Evolutionary conservation across 2,329 filamentous ascomycete species (phyloP).

Genomic region (Colletotrichum sidae): DNA sequence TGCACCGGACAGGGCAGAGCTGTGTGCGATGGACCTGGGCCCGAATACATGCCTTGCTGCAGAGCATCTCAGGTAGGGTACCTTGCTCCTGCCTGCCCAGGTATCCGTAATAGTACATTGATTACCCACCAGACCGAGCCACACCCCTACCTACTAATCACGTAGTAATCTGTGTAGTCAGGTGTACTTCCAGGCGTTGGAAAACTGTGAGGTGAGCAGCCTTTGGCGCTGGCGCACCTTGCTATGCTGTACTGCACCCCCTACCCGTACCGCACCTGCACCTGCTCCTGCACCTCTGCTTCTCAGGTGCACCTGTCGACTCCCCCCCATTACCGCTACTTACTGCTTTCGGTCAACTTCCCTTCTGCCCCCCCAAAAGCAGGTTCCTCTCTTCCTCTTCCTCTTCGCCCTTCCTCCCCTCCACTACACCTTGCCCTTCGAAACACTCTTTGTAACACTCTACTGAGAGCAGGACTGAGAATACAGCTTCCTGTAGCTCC

Average conservation of each 20-base stretch:
- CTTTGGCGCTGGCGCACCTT: neutral
- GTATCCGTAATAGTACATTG: no score
- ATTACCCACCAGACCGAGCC: slow-evolving; percentile 37
- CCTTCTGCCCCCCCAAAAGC: slow-evolving; percentile 36
- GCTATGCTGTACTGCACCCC: neutral
- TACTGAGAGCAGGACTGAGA: slow-evolving; percentile 12
- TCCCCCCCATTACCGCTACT: slow-evolving; percentile 34
- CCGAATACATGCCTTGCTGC: slow-evolving; percentile 1
- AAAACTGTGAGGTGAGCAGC: no score
- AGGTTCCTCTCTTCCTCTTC: slow-evolving; percentile 40
- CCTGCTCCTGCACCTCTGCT: slow-evolving; percentile 29
- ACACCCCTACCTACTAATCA: slow-evolving; percentile 25
- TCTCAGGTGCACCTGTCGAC: slow-evolving; percentile 12
- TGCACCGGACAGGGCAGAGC: slow-evolving; percentile 10
- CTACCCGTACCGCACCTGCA: slow-evolving; percentile 8
- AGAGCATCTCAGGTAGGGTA: slow-evolving; percentile 24
- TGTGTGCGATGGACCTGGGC: slow-evolving; percentile 26
- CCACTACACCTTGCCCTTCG: slow-evolving; percentile 38
- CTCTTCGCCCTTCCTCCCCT: slow-evolving; percentile 39
- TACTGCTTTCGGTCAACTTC: slow-evolving; percentile 39
- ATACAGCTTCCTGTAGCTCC: slow-evolving; percentile 36
- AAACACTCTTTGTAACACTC: slow-evolving; percentile 45
- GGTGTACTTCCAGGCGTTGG: slow-evolving; percentile 1
- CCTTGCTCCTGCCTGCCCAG: neutral
- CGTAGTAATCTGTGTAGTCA: neutral